Evolutionary conservation across 2,329 filamentous ascomycete genomes (phyloP), one percentile per base, ranked within the genome.

Genomic region (Rhynchosporium graminicola): DNA sequence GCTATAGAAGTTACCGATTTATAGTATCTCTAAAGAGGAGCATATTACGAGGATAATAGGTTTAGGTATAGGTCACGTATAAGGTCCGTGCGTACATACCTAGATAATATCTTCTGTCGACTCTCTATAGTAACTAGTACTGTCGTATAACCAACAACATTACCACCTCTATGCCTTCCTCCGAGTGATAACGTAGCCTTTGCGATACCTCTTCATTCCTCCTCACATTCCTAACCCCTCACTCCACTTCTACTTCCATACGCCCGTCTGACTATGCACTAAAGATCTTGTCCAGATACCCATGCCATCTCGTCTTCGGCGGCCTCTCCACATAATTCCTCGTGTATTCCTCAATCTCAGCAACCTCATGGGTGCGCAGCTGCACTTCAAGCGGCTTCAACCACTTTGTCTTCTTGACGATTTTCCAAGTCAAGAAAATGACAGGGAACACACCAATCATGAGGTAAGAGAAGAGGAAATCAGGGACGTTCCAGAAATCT

Each of bases 261-360:
- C 9, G 29, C 2, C 12, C 36, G 0, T 36, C 33, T 36, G 33
- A 36, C 47, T 52, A 59, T 3, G 57, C 57, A 56, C 61, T 63
- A 48, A 72, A 72, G 0, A 72, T 38, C 56, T 47, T 68, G 62
- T 71, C 68, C 7, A 71, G 48, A 48, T 63, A 70, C 3, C 57
- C 65, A 62, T 71, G 66, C 57, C 51, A 67, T 29, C 59, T 70
- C 9, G 67, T 70, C 51, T 60, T 70, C 13, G 70, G 68, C 10
- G 48, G 29, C 48, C 65, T 63, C 56, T 70, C 68, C 3, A 84
- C 77, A 71, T 80, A 87, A 56, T 80, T 81, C 56, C 77, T 75
- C 26, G 81, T 80, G 69, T 88, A 87, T 67, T 84, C 82, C 51
- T 86, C 85, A 68, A 88, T 85, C 68, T 86, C 84, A 8, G 82